A percentile compares a stretch with the other conserved stretches of the same genome.
Conservation (phyloP, 2,329 filamentous ascomycete genomes). For the Stagonosporopsis chrysanthemi region DNA sequence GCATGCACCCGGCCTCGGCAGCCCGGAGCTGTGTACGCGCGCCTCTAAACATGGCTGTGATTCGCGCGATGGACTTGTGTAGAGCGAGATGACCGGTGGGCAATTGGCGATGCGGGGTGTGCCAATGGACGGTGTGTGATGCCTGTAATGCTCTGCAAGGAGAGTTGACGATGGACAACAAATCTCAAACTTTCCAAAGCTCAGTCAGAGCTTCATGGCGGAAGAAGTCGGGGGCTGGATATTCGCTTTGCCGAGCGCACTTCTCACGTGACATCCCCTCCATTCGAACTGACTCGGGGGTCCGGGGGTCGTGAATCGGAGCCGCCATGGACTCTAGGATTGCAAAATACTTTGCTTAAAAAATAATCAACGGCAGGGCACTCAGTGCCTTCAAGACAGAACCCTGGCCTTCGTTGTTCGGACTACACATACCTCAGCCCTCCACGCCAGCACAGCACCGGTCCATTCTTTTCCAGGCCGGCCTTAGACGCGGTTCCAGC, state of each 20-base stretch:
- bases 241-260: background rate
- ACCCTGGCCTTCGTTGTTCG: background rate
- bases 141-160: constrained; percentile 10
- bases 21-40: constrained; percentile 40
- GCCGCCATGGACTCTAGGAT: background rate
- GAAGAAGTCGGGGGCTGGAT: constrained; percentile 10
- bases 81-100: constrained; percentile 3
- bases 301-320: background rate
- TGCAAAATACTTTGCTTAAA: background rate
- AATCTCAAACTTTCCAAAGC: constrained; percentile 12
- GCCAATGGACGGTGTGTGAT: constrained; percentile 19
- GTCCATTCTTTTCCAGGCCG: background rate
- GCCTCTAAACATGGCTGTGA: constrained; percentile 45
- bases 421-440: background rate
- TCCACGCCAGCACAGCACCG: background rate
- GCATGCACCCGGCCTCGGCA: constrained; percentile 46
- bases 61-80: constrained; percentile 14
- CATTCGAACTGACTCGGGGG: background rate
- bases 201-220: constrained; percentile 13
- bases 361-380: background rate
- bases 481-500: background rate
- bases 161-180: constrained; percentile 6
- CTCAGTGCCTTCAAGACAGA: background rate
- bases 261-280: constrained; percentile 2
- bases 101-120: constrained; percentile 1